A percentile compares a stretch with the other conserved stretches of the same genome.
Conservation (phyloP, 1,139 yeast species). For the Pichia terricola region DNA sequence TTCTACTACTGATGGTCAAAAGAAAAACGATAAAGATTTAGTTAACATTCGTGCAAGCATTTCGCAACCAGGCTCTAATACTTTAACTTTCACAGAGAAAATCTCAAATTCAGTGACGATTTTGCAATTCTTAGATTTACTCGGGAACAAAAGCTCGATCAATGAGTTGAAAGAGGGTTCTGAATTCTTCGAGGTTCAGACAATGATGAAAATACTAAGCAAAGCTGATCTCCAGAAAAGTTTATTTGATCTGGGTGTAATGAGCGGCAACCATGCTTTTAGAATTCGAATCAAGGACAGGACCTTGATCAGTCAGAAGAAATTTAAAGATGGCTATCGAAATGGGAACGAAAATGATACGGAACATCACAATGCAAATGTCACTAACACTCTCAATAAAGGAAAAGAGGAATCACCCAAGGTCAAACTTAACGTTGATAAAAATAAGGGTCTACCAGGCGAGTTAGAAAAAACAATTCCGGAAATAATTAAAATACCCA, state of each 20-base stretch:
- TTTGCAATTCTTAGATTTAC: too few relatives aligned
- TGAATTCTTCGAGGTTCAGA: constrained; percentile 1
- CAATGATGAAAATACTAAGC: constrained; percentile 5
- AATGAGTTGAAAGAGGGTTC: not conserved
- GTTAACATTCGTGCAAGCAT: constrained; percentile 5
- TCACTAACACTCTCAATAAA: too few relatives aligned
- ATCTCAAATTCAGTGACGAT: not conserved
- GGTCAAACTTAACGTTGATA: too few relatives aligned
- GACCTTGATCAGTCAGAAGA: too few relatives aligned
- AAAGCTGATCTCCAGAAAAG: not conserved
- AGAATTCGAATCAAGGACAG: constrained; percentile 1
- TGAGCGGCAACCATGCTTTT: constrained; percentile 5
- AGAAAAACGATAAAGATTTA: not conserved
- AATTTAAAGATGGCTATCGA: too few relatives aligned
- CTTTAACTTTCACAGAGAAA: not conserved
- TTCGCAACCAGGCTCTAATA: not conserved
- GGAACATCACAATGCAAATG: too few relatives aligned
- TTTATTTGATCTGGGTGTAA: constrained; percentile 1
- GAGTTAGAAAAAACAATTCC: too few relatives aligned
- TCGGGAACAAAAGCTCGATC: too few relatives aligned
- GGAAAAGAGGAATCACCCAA: too few relatives aligned
- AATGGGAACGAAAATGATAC: too few relatives aligned
- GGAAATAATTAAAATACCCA: too few relatives aligned
- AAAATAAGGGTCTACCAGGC: too few relatives aligned
- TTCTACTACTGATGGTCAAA: not conserved